A percentile compares a stretch with the other conserved stretches of the same genome.
phyloP scores from a whole-genome alignment of 2,329 filamentous ascomycete species.

The Tricladium varicosporioides region DNA sequence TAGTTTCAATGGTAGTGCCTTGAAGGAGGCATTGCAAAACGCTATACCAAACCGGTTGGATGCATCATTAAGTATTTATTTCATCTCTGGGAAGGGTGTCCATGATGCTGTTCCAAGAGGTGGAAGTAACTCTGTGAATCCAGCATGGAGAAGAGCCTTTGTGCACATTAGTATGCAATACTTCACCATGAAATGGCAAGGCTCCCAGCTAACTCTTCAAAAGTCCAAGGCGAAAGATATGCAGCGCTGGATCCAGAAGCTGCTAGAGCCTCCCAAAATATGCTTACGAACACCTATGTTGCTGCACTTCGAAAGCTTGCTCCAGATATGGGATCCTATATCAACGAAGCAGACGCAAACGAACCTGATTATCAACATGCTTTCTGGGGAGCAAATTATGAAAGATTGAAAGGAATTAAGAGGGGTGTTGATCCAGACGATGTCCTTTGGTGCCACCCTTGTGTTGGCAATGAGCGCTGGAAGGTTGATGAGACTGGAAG shows the following conservation, averaged over 20 bases:
- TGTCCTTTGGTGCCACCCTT: constrained; percentile 47
- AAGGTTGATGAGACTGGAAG: constrained; percentile 4
- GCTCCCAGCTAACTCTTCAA: not conserved
- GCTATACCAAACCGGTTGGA: constrained; percentile 3
- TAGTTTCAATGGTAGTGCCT: constrained; percentile 32
- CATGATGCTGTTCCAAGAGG: constrained; percentile 40
- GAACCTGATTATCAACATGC: constrained; percentile 37
- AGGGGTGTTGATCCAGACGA: constrained; percentile 42
- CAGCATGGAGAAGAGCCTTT: constrained; percentile 48
- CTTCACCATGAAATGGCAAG: not conserved
- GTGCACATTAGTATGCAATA: constrained; percentile 39
- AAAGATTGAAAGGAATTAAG: constrained; percentile 43
- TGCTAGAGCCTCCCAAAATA: not conserved
- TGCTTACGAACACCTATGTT: constrained; percentile 7
- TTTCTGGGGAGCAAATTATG: constrained; percentile 39
- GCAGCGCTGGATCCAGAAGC: not conserved
- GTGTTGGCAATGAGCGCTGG: constrained; percentile 45
- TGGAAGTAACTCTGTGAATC: constrained; percentile 46
- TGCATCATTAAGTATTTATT: constrained; percentile 23
- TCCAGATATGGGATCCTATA: constrained; percentile 16
- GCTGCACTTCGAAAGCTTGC: constrained; percentile 15
- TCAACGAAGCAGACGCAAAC: constrained; percentile 18
- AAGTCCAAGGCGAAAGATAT: not conserved
- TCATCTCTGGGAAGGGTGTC: constrained; percentile 45
- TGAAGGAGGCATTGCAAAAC: constrained; percentile 36